These are phyloP conservation scores for Linnemannia elongata DNA, from an alignment of 192 early-diverging fungal genomes.

Conservation along the genomic window DNA sequence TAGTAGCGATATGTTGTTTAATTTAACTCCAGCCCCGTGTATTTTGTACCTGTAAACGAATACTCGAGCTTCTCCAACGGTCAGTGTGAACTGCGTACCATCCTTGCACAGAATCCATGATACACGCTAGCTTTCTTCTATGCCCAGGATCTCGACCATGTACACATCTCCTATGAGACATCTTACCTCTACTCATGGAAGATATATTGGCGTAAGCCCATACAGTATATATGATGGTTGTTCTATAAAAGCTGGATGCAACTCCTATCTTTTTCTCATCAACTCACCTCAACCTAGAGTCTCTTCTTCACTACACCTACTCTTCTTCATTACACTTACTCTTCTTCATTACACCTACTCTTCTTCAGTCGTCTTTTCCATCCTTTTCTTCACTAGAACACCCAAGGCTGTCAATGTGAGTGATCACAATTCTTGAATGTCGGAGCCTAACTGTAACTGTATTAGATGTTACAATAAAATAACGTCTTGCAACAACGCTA, in stretches of 20 bases:
- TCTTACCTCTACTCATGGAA: conserved; percentile 22
- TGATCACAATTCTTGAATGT: conserved; percentile 18
- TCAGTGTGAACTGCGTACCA: conserved; percentile 20
- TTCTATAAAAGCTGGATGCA: conserved; percentile 33
- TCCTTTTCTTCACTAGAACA: conserved; percentile 29
- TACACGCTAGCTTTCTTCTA: conserved; percentile 17
- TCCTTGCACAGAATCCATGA: conserved; percentile 14
- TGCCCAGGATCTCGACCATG: conserved; percentile 10
- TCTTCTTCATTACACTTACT: conserved; percentile 26
- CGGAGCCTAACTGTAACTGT: background rate
- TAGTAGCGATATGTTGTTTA: background rate
- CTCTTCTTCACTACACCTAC: conserved; percentile 12
- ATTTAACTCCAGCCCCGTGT: conserved; percentile 25
- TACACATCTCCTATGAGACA: conserved; percentile 17
- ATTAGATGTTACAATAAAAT: conserved; percentile 9
- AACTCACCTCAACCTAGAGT: conserved; percentile 26
- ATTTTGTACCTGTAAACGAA: conserved; percentile 7
- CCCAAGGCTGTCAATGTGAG: conserved; percentile 27
- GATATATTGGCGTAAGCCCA: conserved; percentile 10
- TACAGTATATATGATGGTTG: conserved; percentile 10
- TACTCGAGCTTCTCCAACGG: conserved; percentile 22
- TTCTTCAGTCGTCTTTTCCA: conserved; percentile 18
- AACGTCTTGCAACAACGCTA: conserved; percentile 19
- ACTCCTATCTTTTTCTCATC: conserved; percentile 18
- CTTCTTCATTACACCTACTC: conserved; percentile 29